phyloP scores from a whole-genome alignment of 2,329 filamentous ascomycete species.

The Nemania sp. region DNA sequence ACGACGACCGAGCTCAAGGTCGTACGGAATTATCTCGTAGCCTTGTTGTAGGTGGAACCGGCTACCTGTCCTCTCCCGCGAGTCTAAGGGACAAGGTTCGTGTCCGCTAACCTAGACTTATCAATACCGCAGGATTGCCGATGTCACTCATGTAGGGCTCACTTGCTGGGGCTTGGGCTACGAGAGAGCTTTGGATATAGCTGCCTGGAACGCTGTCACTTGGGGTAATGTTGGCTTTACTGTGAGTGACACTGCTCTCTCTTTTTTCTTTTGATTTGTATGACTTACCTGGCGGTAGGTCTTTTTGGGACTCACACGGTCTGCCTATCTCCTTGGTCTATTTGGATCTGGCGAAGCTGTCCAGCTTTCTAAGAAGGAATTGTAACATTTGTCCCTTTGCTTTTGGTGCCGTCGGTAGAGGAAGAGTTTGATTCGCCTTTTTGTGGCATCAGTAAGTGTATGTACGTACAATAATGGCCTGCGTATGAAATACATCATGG shows the following conservation, averaged over 20 bases:
- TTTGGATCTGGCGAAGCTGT: constrained; percentile 34
- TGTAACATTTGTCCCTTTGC: constrained; percentile 10
- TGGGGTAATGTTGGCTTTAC: constrained; percentile 74
- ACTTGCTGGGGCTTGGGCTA: constrained; percentile 62
- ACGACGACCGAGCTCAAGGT: constrained; percentile 67
- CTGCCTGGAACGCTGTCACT: constrained; percentile 68
- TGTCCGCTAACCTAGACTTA: background rate
- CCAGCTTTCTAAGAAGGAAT: constrained; percentile 29
- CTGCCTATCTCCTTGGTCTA: constrained; percentile 39
- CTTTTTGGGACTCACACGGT: constrained; percentile 39
- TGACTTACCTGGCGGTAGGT: constrained; percentile 22
- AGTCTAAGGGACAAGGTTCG: too few species aligned
- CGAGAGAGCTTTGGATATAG: constrained; percentile 55
- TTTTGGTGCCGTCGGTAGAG: background rate
- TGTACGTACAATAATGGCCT: too few species aligned
- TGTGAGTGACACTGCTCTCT: constrained; percentile 43
- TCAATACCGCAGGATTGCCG: constrained; percentile 50
- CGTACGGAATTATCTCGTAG: constrained; percentile 67
- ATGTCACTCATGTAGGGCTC: constrained; percentile 68
- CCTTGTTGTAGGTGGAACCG: constrained; percentile 49
- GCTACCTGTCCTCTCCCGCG: background rate
- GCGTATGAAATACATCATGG: too few species aligned
- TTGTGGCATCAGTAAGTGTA: background rate
- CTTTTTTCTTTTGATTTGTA: background rate
- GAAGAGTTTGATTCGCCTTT: background rate